Evolutionary conservation across 2,329 filamentous ascomycete genomes (phyloP), one percentile per base, ranked within the genome.

Genomic region (Pseudovirgaria hyperparasitica): DNA sequence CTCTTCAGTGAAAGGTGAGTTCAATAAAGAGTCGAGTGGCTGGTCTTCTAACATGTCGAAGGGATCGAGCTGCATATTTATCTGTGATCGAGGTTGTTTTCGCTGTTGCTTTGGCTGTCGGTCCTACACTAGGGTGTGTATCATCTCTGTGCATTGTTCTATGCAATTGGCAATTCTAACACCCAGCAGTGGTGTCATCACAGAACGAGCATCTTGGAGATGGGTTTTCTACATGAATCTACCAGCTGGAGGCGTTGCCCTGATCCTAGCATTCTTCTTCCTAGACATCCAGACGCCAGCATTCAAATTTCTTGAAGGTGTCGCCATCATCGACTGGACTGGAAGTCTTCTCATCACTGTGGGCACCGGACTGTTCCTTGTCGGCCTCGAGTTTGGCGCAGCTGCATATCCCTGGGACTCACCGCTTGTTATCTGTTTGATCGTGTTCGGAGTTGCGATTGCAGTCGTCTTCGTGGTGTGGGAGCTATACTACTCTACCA

Each of bases 1-100:
- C 36, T 72, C 21, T 72, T 72, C 52, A 68, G 65, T 25, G n/a
- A n/a, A n/a, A 62, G 76, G 52, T 54, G 64, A 50, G 65, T n/a
- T n/a, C n/a, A n/a, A n/a, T n/a, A n/a, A n/a, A n/a, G n/a, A n/a
- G n/a, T n/a, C n/a, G n/a, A n/a, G n/a, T n/a, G n/a, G n/a, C n/a
- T n/a, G n/a, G n/a, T n/a, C n/a, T n/a, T n/a, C n/a, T n/a, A n/a
- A n/a, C n/a, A n/a, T 34, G 64, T 17, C 51, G 61, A 29, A 53
- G 60, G 10, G 39, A 50, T 28, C 56, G 63, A 16, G 60, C 54
- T 19, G 48, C 71, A 9, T 70, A 65, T 34, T 45, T 71, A 11
- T 66, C 65, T 0, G 44, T 67, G 3, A 52, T 64, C 5, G 65
- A 63, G 26, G 57, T 59, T 4, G 58, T 68, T 24, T 73, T 67